These are phyloP conservation scores for Mitragyna speciosa DNA, from an alignment of 257 asterid species.

Conservation along the genomic window DNA sequence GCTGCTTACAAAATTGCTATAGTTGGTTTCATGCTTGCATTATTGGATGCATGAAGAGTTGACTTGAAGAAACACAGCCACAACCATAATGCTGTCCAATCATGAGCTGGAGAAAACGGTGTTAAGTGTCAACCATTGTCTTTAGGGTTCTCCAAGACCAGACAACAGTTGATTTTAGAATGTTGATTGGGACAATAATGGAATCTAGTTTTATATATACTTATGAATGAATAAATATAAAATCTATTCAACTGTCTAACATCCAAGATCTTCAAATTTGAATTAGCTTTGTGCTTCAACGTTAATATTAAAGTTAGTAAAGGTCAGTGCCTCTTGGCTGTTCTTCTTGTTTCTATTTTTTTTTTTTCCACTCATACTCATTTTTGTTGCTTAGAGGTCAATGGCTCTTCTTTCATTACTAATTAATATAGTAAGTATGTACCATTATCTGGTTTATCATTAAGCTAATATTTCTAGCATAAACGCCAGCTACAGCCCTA, in stretches of 20 bases:
- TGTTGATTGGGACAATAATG: background rate
- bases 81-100: background rate
- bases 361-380: background rate
- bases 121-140: background rate
- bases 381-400: background rate
- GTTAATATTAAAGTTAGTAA: background rate
- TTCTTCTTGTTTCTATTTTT: background rate
- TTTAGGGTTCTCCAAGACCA: slow-evolving; percentile 1
- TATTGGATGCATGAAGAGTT: background rate
- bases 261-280: background rate
- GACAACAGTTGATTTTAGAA: background rate
- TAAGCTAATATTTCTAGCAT: background rate
- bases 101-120: background rate
- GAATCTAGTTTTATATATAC: background rate
- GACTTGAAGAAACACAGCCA: background rate
- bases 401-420: background rate
- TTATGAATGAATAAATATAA: background rate
- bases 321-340: background rate
- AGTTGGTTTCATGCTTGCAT: background rate
- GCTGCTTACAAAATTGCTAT: background rate
- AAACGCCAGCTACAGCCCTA: background rate
- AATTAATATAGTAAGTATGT: background rate
- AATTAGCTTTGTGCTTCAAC: background rate
- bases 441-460: background rate
- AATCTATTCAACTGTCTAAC: background rate